Evolutionary conservation across 1,284 basidiomycete genomes (phyloP).

Genomic region (Sanguinoderma infundibulare): DNA sequence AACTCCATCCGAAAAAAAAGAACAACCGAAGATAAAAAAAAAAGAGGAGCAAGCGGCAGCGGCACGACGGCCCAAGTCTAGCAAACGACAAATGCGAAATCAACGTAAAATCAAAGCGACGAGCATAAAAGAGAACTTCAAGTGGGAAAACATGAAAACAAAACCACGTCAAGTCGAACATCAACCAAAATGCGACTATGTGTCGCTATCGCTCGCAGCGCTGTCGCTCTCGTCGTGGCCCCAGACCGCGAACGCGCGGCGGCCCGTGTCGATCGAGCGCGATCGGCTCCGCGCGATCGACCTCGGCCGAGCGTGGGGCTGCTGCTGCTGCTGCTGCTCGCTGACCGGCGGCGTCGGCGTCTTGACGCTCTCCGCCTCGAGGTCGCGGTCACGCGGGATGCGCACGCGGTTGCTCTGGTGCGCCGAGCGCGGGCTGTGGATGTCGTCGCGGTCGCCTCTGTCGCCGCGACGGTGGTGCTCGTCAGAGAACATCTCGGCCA

Average conservation of each 20-base stretch:
- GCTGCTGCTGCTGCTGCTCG: too few relatives aligned
- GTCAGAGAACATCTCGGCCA: conserved; percentile 35
- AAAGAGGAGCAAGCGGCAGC: neutral
- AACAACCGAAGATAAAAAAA: neutral
- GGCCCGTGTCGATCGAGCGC: conserved; percentile 46
- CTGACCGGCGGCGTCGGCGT: conserved; percentile 63
- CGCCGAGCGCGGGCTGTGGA: conserved; percentile 45
- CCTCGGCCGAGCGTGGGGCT: too few relatives aligned
- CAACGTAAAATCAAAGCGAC: neutral
- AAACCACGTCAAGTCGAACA: neutral
- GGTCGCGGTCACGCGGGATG: conserved; percentile 56
- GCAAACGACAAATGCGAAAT: too few relatives aligned
- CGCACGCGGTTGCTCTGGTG: conserved; percentile 52
- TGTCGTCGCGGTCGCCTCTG: conserved; percentile 56
- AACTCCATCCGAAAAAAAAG: neutral
- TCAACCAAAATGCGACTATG: neutral
- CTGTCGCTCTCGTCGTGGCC: conserved; percentile 89
- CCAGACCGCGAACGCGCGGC: conserved; percentile 78
- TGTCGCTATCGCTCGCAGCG: conserved; percentile 74
- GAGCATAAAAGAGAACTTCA: neutral
- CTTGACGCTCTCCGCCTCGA: conserved; percentile 53
- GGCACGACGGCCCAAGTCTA: neutral
- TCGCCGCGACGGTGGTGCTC: conserved; percentile 39
- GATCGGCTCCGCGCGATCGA: conserved; percentile 33
- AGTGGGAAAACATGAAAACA: neutral